These are phyloP conservation scores for Stellera chamaejasme DNA, from an alignment of 345 rosid species.

Conservation along the genomic window DNA sequence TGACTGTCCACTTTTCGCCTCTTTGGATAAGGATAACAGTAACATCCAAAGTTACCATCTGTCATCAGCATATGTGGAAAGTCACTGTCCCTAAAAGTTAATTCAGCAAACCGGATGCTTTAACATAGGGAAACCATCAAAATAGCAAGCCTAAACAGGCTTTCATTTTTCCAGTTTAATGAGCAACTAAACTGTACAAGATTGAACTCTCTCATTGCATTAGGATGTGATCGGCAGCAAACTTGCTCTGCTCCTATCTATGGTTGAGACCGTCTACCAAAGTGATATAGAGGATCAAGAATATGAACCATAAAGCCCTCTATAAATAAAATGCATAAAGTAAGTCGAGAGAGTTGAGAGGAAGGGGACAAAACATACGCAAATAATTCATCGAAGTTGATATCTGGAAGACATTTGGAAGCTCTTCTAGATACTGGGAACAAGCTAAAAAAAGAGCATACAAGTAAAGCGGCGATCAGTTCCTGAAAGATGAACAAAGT, in stretches of 20 bases:
- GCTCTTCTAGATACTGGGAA: slow-evolving; percentile 56
- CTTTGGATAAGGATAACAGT: too few species aligned
- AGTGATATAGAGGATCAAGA: neutral
- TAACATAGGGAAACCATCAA: too few species aligned
- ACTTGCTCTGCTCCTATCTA: too few species aligned
- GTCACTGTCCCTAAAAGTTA: neutral
- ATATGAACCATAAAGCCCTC: neutral
- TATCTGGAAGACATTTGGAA: slow-evolving; percentile 54
- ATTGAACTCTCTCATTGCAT: too few species aligned
- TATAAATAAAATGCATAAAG: neutral
- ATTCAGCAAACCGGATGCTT: neutral
- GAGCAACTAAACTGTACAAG: too few species aligned
- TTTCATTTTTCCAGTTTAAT: too few species aligned
- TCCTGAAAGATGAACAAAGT: slow-evolving; percentile 42
- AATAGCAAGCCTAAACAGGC: too few species aligned
- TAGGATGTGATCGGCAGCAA: too few species aligned
- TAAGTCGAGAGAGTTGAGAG: slow-evolving; percentile 9
- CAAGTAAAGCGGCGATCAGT: slow-evolving; percentile 75
- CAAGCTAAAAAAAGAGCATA: slow-evolving; percentile 79
- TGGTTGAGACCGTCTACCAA: neutral
- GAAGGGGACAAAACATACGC: slow-evolving; percentile 54
- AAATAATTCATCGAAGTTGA: slow-evolving; percentile 81
- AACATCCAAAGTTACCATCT: too few species aligned
- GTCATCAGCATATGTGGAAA: too few species aligned
- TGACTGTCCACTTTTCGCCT: too few species aligned